Evolutionary conservation across 2,329 filamentous ascomycete genomes (phyloP).

Genomic region (Pseudocercospora macadamiae): DNA sequence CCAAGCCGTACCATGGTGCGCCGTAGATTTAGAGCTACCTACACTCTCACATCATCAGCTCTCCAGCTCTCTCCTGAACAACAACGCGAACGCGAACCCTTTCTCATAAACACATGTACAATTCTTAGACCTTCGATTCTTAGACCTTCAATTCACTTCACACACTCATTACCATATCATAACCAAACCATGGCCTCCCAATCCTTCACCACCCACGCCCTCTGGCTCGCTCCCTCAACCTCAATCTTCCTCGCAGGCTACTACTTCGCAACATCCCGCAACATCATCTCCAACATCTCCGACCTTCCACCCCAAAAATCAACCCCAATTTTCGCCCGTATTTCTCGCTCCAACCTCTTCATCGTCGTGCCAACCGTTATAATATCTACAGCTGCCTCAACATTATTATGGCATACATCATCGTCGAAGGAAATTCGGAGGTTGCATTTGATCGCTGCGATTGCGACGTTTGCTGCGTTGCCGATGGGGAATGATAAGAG

Average conservation of each 20-base stretch:
- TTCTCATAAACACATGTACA: too few species aligned
- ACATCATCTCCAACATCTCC: slow-evolving; percentile 7
- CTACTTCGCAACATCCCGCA: slow-evolving; percentile 7
- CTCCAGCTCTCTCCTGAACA: too few species aligned
- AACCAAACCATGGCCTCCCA: slow-evolving; percentile 8
- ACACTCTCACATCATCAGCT: too few species aligned
- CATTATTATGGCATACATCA: neutral
- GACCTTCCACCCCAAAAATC: slow-evolving; percentile 7
- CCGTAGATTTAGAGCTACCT: too few species aligned
- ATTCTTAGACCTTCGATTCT: too few species aligned
- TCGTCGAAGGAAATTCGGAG: neutral
- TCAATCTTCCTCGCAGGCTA: slow-evolving; percentile 21
- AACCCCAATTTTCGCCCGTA: slow-evolving; percentile 6
- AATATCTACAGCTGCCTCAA: neutral
- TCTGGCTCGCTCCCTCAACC: slow-evolving; percentile 13
- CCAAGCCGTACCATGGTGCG: too few species aligned
- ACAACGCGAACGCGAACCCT: too few species aligned
- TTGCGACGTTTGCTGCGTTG: neutral
- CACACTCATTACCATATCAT: too few species aligned
- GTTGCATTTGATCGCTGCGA: slow-evolving; percentile 2
- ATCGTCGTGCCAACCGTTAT: neutral
- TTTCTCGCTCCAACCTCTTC: neutral
- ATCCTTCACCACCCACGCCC: slow-evolving; percentile 2
- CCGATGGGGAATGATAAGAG: slow-evolving; percentile 18
- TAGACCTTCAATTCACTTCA: too few species aligned